Conservation (phyloP, 2,329 filamentous ascomycete species). For the Esteya vermicola region DNA sequence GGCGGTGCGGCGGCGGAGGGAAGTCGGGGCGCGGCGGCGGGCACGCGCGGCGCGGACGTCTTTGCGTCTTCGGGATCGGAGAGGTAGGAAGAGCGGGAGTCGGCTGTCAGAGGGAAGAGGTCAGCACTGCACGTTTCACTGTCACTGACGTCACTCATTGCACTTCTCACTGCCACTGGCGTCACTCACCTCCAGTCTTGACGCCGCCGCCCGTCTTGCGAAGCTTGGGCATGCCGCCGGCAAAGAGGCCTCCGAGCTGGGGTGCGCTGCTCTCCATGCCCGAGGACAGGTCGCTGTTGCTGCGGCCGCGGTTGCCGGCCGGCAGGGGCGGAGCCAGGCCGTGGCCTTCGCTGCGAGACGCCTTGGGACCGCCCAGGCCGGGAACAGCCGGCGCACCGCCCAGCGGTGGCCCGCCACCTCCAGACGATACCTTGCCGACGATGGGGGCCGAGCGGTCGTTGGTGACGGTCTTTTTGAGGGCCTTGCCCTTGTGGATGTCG, state of each 20-base stretch:
- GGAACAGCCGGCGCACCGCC: conserved; percentile 75
- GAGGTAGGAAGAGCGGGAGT: conserved; percentile 56
- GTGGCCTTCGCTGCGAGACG: conserved; percentile 23
- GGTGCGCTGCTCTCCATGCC: conserved; percentile 37
- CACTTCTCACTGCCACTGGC: no score
- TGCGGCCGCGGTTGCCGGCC: conserved; percentile 57
- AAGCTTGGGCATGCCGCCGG: conserved; percentile 88
- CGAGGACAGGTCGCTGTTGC: conserved; percentile 64
- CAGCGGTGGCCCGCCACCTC: conserved; percentile 45
- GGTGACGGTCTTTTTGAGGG: conserved; percentile 72
- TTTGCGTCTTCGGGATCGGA: conserved; percentile 61
- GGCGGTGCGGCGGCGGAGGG: conserved; percentile 45
- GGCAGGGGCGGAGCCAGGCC: conserved; percentile 56
- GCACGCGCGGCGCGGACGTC: conserved; percentile 37
- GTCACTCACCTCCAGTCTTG: conserved; percentile 49
- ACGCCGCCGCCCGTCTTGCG: conserved; percentile 73
- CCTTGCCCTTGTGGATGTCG: conserved; percentile 72
- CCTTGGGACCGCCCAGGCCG: conserved; percentile 34
- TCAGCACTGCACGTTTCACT: no score
- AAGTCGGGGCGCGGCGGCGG: conserved; percentile 41
- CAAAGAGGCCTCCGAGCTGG: conserved; percentile 78
- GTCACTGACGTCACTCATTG: no score
- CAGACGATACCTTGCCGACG: conserved; percentile 34
- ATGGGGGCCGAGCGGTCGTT: conserved; percentile 84
- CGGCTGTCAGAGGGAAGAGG: conserved; percentile 27